A percentile compares a stretch with the other conserved stretches of the same genome.
Conservation (phyloP, 306 rosid species). For the Ceratonia siliqua region DNA sequence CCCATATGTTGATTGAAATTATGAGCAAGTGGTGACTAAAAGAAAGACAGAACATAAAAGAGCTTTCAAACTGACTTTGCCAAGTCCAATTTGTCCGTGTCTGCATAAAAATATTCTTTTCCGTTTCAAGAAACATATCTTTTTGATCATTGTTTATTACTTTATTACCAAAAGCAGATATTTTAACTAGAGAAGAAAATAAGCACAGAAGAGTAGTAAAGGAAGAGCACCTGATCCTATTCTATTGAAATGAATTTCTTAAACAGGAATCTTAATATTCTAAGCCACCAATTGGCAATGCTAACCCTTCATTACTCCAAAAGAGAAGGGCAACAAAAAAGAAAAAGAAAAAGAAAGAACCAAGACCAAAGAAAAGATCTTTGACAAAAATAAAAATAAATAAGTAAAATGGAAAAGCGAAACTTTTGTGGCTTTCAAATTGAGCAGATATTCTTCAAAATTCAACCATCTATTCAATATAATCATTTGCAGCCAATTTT, state of each 20-base stretch:
- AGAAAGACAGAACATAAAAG: constrained; percentile 12
- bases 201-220: constrained; percentile 13
- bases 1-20: no score
- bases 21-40: constrained; percentile 24
- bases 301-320: constrained; percentile 32
- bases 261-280: constrained; percentile 24
- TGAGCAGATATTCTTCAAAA: constrained; percentile 26
- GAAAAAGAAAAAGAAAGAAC: constrained; percentile 11
- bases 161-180: constrained; percentile 6
- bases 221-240: constrained; percentile 30
- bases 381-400: constrained; percentile 1
- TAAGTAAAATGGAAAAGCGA: neutral
- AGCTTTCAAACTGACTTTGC: neutral
- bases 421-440: constrained; percentile 12
- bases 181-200: neutral
- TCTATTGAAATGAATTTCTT: constrained; percentile 32
- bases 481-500: constrained; percentile 4
- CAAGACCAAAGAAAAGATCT: constrained; percentile 11
- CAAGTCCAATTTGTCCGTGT: constrained; percentile 17
- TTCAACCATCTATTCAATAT: constrained; percentile 11
- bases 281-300: neutral
- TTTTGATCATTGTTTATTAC: neutral
- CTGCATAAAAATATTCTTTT: constrained; percentile 1
- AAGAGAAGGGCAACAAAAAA: constrained; percentile 24
- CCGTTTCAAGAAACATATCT: neutral